Conservation (phyloP, 345 rosid species). For the Dipteronia dyeriana region DNA sequence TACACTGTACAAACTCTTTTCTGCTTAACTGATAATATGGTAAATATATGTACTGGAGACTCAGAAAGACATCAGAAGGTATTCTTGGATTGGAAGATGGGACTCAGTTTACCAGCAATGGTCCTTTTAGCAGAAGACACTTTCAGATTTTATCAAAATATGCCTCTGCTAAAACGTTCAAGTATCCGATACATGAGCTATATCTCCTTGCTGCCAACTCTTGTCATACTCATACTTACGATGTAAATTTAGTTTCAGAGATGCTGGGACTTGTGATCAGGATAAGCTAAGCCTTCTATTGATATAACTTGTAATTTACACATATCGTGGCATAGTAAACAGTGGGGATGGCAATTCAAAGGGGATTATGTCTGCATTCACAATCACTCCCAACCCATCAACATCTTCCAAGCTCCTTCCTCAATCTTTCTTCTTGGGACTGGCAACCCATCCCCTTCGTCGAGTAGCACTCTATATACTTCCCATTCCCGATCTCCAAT, state of each 20-base stretch:
- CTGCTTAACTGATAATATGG: background rate
- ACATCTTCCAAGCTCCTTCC: slow-evolving; percentile 79
- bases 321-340: background rate
- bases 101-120: background rate
- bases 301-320: slow-evolving; percentile 17
- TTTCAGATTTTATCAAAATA: background rate
- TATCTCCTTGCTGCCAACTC: slow-evolving; percentile 7
- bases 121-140: slow-evolving; percentile 7
- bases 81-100: background rate
- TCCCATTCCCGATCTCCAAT: slow-evolving; percentile 86
- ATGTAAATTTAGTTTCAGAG: background rate
- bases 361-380: background rate
- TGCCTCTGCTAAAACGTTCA: background rate
- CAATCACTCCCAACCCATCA: slow-evolving; percentile 87
- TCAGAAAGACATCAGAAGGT: background rate
- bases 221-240: background rate
- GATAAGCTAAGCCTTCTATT: slow-evolving; percentile 7
- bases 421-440: slow-evolving; percentile 56
- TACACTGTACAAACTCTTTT: slow-evolving; percentile 3
- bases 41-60: background rate
- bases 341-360: background rate
- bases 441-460: slow-evolving; percentile 65
- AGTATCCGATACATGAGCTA: background rate
- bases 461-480: slow-evolving; percentile 80
- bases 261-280: background rate